phyloP scores from a whole-genome alignment of 2,329 filamentous ascomycete species.

The Trichoderma endophyticum region DNA sequence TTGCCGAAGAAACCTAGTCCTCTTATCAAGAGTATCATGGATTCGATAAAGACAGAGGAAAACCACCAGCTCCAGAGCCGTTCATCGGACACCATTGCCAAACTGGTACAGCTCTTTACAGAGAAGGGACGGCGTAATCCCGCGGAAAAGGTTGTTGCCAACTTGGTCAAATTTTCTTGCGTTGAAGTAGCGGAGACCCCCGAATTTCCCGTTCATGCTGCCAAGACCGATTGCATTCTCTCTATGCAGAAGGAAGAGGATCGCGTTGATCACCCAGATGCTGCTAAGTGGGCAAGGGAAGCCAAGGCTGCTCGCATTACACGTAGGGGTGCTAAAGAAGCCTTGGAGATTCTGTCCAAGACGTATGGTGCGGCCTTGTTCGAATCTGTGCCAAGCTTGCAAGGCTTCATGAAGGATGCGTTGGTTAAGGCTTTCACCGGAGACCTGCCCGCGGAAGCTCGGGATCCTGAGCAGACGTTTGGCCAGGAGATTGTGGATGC shows the following conservation, averaged over 20 bases:
- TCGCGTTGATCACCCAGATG: conserved; percentile 85
- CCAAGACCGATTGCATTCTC: conserved; percentile 75
- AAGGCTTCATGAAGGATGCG: conserved; percentile 76
- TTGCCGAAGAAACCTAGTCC: conserved; percentile 91
- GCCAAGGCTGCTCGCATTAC: conserved; percentile 87
- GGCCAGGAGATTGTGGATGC: conserved; percentile 94
- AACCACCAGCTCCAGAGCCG: conserved; percentile 83
- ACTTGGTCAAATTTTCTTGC: conserved; percentile 95
- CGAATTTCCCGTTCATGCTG: conserved; percentile 81
- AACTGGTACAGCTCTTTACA: conserved; percentile 82
- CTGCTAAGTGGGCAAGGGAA: conserved; percentile 84
- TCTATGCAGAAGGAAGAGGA: conserved; percentile 98
- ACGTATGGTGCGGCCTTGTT: conserved; percentile 77
- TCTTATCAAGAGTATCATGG: conserved; percentile 96
- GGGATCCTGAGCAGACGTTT: conserved; percentile 67
- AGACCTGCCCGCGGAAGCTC: conserved; percentile 69
- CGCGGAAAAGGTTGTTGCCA: conserved; percentile 92
- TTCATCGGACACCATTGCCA: conserved; percentile 79
- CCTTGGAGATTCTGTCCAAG: conserved; percentile 78
- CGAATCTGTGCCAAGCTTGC: conserved; percentile 78
- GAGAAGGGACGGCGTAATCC: conserved; percentile 75
- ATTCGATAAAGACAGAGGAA: conserved; percentile 93
- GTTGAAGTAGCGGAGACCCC: conserved; percentile 97
- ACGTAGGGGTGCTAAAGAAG: conserved; percentile 88
- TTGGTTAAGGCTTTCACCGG: conserved; percentile 70